Conservation (phyloP, 441 rosid genomes). For the Eutrema salsugineum region DNA sequence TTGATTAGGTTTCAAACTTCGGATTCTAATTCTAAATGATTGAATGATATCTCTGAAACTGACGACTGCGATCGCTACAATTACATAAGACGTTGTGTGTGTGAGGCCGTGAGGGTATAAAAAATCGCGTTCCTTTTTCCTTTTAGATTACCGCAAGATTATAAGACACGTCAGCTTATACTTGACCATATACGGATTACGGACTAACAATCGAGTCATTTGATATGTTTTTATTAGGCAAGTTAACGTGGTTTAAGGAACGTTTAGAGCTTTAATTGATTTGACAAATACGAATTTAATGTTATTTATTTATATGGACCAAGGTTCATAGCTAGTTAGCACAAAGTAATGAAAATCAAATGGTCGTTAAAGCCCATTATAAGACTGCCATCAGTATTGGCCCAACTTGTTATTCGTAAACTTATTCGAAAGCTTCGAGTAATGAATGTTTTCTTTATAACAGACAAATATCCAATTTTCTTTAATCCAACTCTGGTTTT, state of each 20-base stretch:
- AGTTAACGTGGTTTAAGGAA: background rate
- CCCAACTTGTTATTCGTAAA: too few relatives aligned
- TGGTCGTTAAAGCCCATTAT: background rate
- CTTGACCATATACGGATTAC: background rate
- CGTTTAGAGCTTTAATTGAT: background rate
- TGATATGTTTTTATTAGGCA: background rate
- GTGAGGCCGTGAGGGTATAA: too few relatives aligned
- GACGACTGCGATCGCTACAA: background rate
- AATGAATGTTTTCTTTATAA: too few relatives aligned
- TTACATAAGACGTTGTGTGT: background rate
- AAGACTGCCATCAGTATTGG: background rate
- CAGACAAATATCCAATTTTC: too few relatives aligned
- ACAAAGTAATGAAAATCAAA: background rate
- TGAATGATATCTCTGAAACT: background rate
- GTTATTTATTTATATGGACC: background rate
- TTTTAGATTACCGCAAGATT: background rate
- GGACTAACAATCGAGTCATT: background rate
- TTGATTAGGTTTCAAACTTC: background rate
- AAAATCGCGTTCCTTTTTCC: background rate
- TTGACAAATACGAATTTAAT: background rate
- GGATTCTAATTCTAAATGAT: background rate
- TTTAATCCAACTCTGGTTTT: too few relatives aligned
- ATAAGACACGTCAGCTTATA: background rate
- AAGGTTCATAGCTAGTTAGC: background rate
- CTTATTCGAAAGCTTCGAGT: too few relatives aligned